A percentile compares a stretch with the other conserved stretches of the same genome.
These are phyloP conservation scores for Pythium dissimile DNA, from an alignment of 352 stramenopile species.

Conservation along the genomic window DNA sequence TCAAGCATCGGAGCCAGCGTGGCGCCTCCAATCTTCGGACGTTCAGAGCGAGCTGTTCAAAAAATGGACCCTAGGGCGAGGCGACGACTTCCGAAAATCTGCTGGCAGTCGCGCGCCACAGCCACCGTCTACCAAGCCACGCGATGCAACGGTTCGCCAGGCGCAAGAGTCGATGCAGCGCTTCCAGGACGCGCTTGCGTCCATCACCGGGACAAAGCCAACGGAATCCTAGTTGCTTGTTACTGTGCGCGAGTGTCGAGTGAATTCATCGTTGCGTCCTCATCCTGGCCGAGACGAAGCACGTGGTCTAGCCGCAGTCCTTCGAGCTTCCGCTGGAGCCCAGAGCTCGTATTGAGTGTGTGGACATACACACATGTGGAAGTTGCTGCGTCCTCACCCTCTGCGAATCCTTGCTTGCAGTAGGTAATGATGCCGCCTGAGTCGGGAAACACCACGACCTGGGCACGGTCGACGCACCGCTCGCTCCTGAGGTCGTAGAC, in stretches of 20 bases:
- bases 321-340: slow-evolving; percentile 48
- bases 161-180: slow-evolving; percentile 45
- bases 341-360: slow-evolving; percentile 63
- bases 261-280: too few relatives aligned
- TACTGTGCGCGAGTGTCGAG: too few relatives aligned
- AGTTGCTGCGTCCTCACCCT: not conserved
- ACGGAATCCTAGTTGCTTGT: not conserved
- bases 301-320: slow-evolving; percentile 46
- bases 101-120: slow-evolving; percentile 4
- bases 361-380: slow-evolving; percentile 32
- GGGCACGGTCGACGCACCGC: slow-evolving; percentile 39
- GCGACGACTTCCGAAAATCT: not conserved
- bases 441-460: slow-evolving; percentile 53
- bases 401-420: slow-evolving; percentile 31
- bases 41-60: slow-evolving; percentile 16
- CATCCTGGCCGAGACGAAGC: slow-evolving; percentile 4
- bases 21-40: not conserved
- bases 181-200: slow-evolving; percentile 36
- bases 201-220: slow-evolving; percentile 10
- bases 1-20: not conserved
- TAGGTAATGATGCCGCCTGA: slow-evolving; percentile 68
- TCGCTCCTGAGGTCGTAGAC: slow-evolving; percentile 44
- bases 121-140: slow-evolving; percentile 15
- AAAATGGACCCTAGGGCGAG: slow-evolving; percentile 6
- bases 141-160: slow-evolving; percentile 15